phyloP scores from a whole-genome alignment of 805 yeast species.

The Lipomyces orientalis region DNA sequence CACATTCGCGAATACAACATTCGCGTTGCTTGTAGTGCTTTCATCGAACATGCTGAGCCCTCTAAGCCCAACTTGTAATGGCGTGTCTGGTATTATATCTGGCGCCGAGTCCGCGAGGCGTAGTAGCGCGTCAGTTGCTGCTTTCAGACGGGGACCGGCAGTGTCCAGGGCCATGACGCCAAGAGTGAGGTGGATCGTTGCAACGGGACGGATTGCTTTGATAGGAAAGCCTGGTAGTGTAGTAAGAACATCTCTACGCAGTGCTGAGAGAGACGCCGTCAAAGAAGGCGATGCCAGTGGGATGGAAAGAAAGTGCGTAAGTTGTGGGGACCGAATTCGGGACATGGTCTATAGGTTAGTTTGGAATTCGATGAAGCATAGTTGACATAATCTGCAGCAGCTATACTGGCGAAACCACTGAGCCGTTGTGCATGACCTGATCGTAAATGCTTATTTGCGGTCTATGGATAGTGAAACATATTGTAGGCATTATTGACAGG shows the following conservation, averaged over 20 bases:
- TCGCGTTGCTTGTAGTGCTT: slow-evolving; percentile 10
- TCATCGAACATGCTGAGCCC: slow-evolving; percentile 19
- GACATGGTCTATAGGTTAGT: neutral
- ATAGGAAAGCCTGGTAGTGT: slow-evolving; percentile 13
- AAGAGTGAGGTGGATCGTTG: slow-evolving; percentile 27
- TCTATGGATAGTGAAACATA: no score
- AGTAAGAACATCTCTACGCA: neutral
- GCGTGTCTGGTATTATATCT: neutral
- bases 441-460: neutral
- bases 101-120: neutral
- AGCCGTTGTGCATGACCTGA: neutral
- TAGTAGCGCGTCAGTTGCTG: slow-evolving; percentile 11
- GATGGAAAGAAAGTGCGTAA: slow-evolving; percentile 30
- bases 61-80: slow-evolving; percentile 15
- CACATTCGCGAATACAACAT: slow-evolving; percentile 26
- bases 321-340: neutral
- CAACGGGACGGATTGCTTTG: slow-evolving; percentile 20
- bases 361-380: neutral
- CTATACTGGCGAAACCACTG: neutral
- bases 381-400: neutral
- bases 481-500: neutral
- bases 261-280: slow-evolving; percentile 4
- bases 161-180: slow-evolving; percentile 24
- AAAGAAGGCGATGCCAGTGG: slow-evolving; percentile 16
- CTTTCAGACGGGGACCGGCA: neutral